Evolutionary conservation across 331 rosid genomes (phyloP).

Genomic region (Quercus phellos): DNA sequence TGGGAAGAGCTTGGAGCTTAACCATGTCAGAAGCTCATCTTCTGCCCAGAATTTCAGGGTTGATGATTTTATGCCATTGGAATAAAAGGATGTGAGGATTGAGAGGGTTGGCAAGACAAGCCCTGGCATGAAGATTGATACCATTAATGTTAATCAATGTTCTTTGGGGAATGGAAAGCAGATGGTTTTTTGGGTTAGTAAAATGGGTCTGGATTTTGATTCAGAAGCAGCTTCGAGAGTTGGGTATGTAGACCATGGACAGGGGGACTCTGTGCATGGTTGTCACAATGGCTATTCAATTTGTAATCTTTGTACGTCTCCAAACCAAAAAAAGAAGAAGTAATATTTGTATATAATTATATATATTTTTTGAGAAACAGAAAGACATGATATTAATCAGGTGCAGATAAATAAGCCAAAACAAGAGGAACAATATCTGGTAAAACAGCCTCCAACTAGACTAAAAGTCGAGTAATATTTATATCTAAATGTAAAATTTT

Average conservation of each 20-base stretch:
- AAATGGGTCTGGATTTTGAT: conserved; percentile 31
- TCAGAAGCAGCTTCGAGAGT: conserved; percentile 49
- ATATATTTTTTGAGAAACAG: too few relatives aligned
- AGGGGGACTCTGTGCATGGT: conserved; percentile 60
- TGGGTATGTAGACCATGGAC: conserved; percentile 60
- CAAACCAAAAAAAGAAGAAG: too few relatives aligned
- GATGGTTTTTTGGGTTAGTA: conserved; percentile 54
- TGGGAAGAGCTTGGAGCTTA: conserved; percentile 49
- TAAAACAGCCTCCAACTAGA: too few relatives aligned
- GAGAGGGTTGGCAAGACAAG: conserved; percentile 37
- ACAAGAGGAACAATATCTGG: too few relatives aligned
- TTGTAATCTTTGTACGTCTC: not conserved
- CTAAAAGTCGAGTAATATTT: too few relatives aligned
- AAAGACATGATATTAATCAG: too few relatives aligned
- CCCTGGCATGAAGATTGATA: conserved; percentile 29
- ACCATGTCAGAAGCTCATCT: conserved; percentile 45
- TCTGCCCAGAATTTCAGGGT: conserved; percentile 46
- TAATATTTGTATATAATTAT: not conserved
- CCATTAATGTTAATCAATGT: conserved; percentile 23
- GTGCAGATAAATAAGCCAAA: too few relatives aligned
- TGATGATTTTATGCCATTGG: conserved; percentile 33
- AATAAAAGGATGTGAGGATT: conserved; percentile 39
- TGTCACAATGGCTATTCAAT: conserved; percentile 33
- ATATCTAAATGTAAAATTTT: not conserved
- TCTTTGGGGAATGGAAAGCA: conserved; percentile 44